Percentiles rank a stretch among this genome's conserved stretches.
Conservation (phyloP, 371 early-diverging fungal genomes). For the Pancytospora epiphaga region DNA sequence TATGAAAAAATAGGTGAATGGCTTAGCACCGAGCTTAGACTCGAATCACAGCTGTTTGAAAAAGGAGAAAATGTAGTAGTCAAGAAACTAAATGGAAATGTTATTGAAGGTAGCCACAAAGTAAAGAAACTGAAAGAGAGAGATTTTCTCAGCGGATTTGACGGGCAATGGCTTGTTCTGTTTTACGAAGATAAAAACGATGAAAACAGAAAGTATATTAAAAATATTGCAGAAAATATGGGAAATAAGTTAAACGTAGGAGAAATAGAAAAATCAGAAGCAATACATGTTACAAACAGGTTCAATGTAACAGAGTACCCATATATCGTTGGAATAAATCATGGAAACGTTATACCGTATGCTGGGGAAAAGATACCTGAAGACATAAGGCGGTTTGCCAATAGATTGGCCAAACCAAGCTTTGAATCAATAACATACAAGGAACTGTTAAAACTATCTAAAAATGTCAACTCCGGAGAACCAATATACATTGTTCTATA, state of each 20-base stretch:
- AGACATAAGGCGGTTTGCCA: slow-evolving; percentile 45
- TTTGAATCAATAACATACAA: slow-evolving; percentile 51
- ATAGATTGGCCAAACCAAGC: slow-evolving; percentile 51
- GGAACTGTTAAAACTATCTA: slow-evolving; percentile 35
- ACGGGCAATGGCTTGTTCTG: slow-evolving; percentile 61
- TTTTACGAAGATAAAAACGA: slow-evolving; percentile 54
- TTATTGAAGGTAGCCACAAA: slow-evolving; percentile 4
- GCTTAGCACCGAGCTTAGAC: slow-evolving; percentile 11
- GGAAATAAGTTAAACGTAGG: slow-evolving; percentile 55
- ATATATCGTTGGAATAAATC: slow-evolving; percentile 54
- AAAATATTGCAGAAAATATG: slow-evolving; percentile 50
- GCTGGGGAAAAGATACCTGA: slow-evolving; percentile 1
- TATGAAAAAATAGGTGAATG: slow-evolving; percentile 40
- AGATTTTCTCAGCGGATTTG: slow-evolving; percentile 59
- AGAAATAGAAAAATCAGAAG: slow-evolving; percentile 46
- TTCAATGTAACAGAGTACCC: slow-evolving; percentile 58
- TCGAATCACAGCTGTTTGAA: background rate
- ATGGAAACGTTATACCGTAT: slow-evolving; percentile 58
- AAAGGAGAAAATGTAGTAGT: background rate
- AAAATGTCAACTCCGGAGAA: slow-evolving; percentile 33
- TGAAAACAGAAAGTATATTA: slow-evolving; percentile 36
- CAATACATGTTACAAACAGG: slow-evolving; percentile 47
- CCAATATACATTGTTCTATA: slow-evolving; percentile 61
- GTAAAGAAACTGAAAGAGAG: slow-evolving; percentile 38
- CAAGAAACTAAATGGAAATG: slow-evolving; percentile 25